Conservation (phyloP, 202 grass and related monocot species). For the Eragrostis tef region DNA sequence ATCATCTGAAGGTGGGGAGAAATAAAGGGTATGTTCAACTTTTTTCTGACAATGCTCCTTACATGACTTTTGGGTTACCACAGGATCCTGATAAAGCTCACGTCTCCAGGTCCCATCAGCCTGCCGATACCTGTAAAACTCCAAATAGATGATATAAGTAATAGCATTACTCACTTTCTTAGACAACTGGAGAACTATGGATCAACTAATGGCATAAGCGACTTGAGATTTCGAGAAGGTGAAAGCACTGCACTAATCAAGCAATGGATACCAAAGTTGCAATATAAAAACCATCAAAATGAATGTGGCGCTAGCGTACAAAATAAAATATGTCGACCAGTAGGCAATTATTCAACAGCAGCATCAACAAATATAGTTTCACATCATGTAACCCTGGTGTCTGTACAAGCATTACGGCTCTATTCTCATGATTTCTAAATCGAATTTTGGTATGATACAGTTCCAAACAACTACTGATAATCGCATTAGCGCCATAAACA, state of each 20-base stretch:
- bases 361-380: background rate
- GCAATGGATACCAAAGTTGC: constrained; percentile 5
- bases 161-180: background rate
- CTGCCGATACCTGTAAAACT: constrained; percentile 53
- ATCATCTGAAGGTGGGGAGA: background rate
- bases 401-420: background rate
- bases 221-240: constrained; percentile 2
- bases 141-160: constrained; percentile 11
- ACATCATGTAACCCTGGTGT: background rate
- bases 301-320: background rate
- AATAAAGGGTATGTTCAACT: constrained; percentile 20
- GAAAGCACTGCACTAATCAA: background rate
- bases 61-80: constrained; percentile 48
- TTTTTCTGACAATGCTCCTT: constrained; percentile 27
- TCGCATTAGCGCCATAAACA: background rate
- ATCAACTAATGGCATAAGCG: constrained; percentile 18
- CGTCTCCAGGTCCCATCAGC: constrained; percentile 66
- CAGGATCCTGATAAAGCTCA: constrained; percentile 60
- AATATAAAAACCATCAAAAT: background rate
- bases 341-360: background rate
- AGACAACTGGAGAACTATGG: background rate
- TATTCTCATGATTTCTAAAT: background rate
- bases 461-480: background rate
- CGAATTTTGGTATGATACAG: background rate
- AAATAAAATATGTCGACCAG: background rate